These are phyloP conservation scores for Protoeuglena noctilucae DNA, from an alignment of 139 green algal species.

Conservation along the genomic window DNA sequence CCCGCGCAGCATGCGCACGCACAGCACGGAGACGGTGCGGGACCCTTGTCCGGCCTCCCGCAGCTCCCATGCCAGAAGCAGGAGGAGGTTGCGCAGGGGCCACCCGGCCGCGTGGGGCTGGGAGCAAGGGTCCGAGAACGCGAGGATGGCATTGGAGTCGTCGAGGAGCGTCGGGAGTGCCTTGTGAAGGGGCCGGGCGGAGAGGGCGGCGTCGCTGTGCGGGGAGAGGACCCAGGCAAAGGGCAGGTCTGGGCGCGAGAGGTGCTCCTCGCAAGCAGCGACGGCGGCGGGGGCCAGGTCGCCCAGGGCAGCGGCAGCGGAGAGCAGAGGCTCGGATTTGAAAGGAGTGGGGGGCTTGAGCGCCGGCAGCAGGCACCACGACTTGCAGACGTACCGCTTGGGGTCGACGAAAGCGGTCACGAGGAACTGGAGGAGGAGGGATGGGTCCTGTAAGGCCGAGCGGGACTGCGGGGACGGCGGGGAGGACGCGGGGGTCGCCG, in stretches of 20 bases:
- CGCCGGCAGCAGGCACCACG: constrained; percentile 73
- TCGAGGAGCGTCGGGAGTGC: not conserved
- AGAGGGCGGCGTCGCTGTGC: not conserved
- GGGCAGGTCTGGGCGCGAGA: not conserved
- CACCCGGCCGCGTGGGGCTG: constrained; percentile 43
- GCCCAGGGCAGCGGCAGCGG: not conserved
- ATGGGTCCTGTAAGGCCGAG: constrained; percentile 28
- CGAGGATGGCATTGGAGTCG: constrained; percentile 22
- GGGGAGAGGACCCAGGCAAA: not conserved
- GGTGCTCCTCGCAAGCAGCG: not conserved
- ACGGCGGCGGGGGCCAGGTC: not conserved
- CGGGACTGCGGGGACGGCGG: constrained; percentile 23
- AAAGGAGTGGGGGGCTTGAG: constrained; percentile 45
- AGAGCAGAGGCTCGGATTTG: not conserved
- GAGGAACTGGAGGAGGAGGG: constrained; percentile 38
- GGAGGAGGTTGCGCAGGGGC: constrained; percentile 71
- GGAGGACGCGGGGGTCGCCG: no score
- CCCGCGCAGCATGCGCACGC: constrained; percentile 31
- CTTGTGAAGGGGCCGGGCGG: not conserved
- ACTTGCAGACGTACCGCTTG: constrained; percentile 70
- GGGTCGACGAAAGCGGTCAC: constrained; percentile 71
- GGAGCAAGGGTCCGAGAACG: constrained; percentile 47
- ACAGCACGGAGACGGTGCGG: constrained; percentile 42
- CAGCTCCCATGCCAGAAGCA: constrained; percentile 34
- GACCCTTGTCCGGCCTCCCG: constrained; percentile 13